Conservation (phyloP, 805 yeast species). For the Wilhelminamyces savonicus region DNA sequence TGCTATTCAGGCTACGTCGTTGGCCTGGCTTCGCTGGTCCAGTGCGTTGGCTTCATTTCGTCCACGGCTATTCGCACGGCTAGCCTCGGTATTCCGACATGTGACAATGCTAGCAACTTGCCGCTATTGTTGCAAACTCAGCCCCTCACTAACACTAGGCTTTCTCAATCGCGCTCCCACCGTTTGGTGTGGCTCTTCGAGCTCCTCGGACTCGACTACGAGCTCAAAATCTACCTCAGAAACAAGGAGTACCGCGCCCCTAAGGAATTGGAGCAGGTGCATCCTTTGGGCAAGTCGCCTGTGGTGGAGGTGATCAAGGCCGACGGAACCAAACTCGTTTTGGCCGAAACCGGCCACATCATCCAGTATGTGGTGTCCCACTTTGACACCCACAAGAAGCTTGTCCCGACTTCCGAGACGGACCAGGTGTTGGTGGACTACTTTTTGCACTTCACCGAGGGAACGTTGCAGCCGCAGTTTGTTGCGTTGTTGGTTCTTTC, state of each 20-base stretch:
- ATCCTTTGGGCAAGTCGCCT: conserved; percentile 63
- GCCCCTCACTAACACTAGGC: conserved; percentile 16
- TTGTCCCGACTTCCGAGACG: conserved; percentile 31
- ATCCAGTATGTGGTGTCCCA: conserved; percentile 44
- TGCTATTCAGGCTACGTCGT: too few relatives aligned
- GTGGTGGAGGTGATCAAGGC: conserved; percentile 38
- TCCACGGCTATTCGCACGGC: too few relatives aligned
- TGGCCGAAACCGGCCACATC: conserved; percentile 61
- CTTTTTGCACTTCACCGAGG: conserved; percentile 55
- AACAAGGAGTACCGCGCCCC: conserved; percentile 9
- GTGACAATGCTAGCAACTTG: too few relatives aligned
- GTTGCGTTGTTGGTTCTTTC: conserved; percentile 32
- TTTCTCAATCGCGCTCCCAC: conserved; percentile 52
- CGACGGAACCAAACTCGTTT: conserved; percentile 10
- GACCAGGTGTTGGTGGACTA: conserved; percentile 43
- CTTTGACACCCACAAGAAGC: conserved; percentile 38
- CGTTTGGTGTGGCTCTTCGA: conserved; percentile 64
- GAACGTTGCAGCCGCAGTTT: conserved; percentile 48
- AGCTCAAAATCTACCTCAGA: conserved; percentile 47
- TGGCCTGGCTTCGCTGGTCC: too few relatives aligned
- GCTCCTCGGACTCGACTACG: conserved; percentile 49
- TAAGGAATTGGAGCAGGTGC: conserved; percentile 25
- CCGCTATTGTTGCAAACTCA: background rate
- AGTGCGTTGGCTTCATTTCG: too few relatives aligned
- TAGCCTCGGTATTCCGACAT: too few relatives aligned